phyloP scores from a whole-genome alignment of 139 green algal genomes.

The Ulvella scutata region DNA sequence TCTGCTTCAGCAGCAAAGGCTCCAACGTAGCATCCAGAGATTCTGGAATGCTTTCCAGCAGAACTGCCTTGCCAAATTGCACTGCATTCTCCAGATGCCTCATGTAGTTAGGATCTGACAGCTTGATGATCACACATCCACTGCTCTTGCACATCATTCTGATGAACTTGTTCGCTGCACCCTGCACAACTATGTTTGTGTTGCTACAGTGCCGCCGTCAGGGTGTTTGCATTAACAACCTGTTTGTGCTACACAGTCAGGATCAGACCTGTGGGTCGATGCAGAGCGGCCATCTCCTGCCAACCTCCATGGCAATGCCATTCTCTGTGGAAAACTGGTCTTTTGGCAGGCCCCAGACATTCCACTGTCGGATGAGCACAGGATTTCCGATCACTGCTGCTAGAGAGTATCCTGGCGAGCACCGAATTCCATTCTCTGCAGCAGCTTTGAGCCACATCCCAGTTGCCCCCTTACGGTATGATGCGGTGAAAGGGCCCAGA shows the following conservation, averaged over 20 bases:
- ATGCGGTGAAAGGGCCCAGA: slow-evolving; percentile 55
- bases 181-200: slow-evolving; percentile 26
- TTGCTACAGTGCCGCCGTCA: too few species aligned
- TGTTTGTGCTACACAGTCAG: background rate
- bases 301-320: slow-evolving; percentile 54
- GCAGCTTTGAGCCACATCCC: background rate
- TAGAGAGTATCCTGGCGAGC: slow-evolving; percentile 23
- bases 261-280: slow-evolving; percentile 59
- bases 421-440: slow-evolving; percentile 8
- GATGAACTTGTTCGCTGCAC: slow-evolving; percentile 74
- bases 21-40: slow-evolving; percentile 58
- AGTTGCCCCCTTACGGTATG: slow-evolving; percentile 32
- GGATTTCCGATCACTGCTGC: slow-evolving; percentile 39
- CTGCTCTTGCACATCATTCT: slow-evolving; percentile 59
- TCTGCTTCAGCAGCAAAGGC: slow-evolving; percentile 55
- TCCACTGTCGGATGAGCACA: slow-evolving; percentile 65
- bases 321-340: slow-evolving; percentile 73
- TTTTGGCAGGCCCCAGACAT: slow-evolving; percentile 66
- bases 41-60: slow-evolving; percentile 71
- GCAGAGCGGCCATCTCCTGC: slow-evolving; percentile 59
- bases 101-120: slow-evolving; percentile 55
- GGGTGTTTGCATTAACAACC: too few species aligned
- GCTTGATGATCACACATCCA: slow-evolving; percentile 47
- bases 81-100: slow-evolving; percentile 68
- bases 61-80: slow-evolving; percentile 58